phyloP scores from a whole-genome alignment of 495 filamentous ascomycete species.

The Symbiotaphrina buchneri region DNA sequence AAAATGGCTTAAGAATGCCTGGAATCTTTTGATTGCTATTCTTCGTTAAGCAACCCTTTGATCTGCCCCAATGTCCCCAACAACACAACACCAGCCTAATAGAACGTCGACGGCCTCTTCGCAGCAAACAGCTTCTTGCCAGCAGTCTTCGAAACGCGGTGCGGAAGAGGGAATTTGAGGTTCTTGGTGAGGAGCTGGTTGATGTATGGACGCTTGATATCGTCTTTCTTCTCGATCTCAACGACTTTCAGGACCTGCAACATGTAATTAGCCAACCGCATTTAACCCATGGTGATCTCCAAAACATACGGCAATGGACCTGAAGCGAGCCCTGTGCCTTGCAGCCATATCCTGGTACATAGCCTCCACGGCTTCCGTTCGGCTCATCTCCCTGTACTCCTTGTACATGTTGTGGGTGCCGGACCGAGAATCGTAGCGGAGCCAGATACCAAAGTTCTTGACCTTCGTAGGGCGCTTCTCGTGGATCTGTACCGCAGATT shows the following conservation, averaged over 20 bases:
- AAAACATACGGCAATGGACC: constrained; percentile 83
- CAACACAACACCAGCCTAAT: constrained; percentile 7
- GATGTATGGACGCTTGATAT: constrained; percentile 95
- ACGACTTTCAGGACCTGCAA: constrained; percentile 89
- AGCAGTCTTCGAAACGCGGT: constrained; percentile 60
- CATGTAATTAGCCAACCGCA: neutral
- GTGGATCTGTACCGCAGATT: constrained; percentile 40
- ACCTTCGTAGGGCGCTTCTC: constrained; percentile 98
- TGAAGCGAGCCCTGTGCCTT: constrained; percentile 90
- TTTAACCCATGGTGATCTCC: neutral
- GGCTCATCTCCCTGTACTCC: constrained; percentile 97
- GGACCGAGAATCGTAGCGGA: constrained; percentile 98
- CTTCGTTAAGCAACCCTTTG: no score
- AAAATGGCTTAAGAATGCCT: no score
- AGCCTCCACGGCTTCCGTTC: constrained; percentile 82
- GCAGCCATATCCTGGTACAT: constrained; percentile 99
- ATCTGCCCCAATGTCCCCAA: no score
- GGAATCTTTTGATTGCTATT: no score
- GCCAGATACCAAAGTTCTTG: constrained; percentile 99
- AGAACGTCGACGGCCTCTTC: constrained; percentile 80
- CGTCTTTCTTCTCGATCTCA: constrained; percentile 78
- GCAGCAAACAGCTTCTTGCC: constrained; percentile 79
- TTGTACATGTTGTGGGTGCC: constrained; percentile 99
- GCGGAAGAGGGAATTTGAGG: constrained; percentile 95
- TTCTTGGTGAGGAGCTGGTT: constrained; percentile 88